Evolutionary conservation across 2,329 filamentous ascomycete genomes (phyloP).

Genomic region (Phaeosphaeriaceae sp.): DNA sequence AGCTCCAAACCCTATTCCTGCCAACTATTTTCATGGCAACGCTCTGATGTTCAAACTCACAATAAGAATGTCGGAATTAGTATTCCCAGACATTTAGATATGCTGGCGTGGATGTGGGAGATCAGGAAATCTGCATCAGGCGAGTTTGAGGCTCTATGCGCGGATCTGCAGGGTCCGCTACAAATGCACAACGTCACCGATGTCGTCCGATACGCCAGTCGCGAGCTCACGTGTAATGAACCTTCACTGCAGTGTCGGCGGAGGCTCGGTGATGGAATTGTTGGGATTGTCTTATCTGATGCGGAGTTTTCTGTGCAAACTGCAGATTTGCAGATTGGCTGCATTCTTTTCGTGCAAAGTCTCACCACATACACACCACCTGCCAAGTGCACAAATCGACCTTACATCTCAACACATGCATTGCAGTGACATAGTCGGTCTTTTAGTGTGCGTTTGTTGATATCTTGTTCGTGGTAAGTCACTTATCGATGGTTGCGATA

Average conservation of each 20-base stretch:
- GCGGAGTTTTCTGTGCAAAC: no score
- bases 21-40: no score
- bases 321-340: no score
- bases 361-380: background rate
- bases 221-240: slow-evolving; percentile 1
- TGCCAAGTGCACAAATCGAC: background rate
- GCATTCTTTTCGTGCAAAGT: background rate
- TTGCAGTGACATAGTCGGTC: background rate
- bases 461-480: no score
- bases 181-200: slow-evolving; percentile 11
- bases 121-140: background rate
- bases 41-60: slow-evolving; percentile 57
- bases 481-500: background rate
- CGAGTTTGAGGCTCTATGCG: background rate
- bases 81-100: slow-evolving; percentile 45
- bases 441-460: no score
- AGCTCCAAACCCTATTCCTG: no score
- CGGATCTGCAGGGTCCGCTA: background rate
- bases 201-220: slow-evolving; percentile 5
- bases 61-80: slow-evolving; percentile 64
- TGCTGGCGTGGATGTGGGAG: background rate
- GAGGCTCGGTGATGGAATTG: slow-evolving; percentile 1
- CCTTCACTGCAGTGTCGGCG: slow-evolving; percentile 6
- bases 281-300: slow-evolving; percentile 8
- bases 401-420: background rate